These are phyloP conservation scores for Vaccinium darrowii DNA, from an alignment of 148 eudicot species.

Conservation along the genomic window DNA sequence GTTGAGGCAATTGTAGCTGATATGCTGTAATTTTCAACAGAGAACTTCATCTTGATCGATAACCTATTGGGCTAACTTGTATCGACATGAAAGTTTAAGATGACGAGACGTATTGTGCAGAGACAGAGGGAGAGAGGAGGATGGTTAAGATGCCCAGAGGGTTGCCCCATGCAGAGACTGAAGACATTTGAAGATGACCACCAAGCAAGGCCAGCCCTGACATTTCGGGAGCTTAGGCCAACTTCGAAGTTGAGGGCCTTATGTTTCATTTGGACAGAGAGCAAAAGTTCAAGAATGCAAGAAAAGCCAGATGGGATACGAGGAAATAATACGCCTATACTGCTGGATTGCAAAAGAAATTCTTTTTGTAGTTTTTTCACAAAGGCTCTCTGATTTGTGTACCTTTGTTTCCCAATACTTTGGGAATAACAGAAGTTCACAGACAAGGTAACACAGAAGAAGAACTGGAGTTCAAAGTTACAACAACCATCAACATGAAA, in stretches of 20 bases:
- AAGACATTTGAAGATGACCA: too few species aligned
- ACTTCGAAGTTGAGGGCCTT: too few species aligned
- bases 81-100: constrained; percentile 1
- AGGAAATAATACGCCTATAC: background rate
- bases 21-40: background rate
- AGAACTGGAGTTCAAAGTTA: too few species aligned
- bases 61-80: background rate
- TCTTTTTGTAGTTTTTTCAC: background rate
- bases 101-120: background rate
- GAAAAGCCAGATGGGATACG: constrained; percentile 1
- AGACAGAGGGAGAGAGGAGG: background rate
- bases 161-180: too few species aligned
- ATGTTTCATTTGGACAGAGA: background rate
- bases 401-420: too few species aligned
- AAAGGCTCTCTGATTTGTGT: background rate
- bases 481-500: too few species aligned
- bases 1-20: background rate
- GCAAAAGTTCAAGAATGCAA: background rate
- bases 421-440: too few species aligned
- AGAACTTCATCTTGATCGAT: background rate
- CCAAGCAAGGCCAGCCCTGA: too few species aligned
- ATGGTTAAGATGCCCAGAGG: background rate
- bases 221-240: too few species aligned
- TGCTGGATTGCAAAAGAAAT: background rate
- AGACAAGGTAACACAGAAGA: too few species aligned